phyloP scores from a whole-genome alignment of 2,329 filamentous ascomycete species.

The Seiridium unicorne region DNA sequence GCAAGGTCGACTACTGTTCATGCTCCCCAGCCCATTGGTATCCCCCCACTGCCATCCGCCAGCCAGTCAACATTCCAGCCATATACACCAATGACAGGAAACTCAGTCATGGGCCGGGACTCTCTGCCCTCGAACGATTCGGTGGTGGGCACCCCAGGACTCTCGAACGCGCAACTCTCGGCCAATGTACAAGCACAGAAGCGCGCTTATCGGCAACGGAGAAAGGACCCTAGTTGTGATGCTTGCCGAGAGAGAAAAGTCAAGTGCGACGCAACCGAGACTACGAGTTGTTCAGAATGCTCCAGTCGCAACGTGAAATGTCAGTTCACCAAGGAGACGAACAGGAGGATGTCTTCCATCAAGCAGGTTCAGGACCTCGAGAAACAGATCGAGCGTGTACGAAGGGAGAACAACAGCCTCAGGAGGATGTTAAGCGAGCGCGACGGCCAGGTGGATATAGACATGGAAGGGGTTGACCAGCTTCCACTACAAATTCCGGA shows the following conservation, averaged over 20 bases:
- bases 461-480: conserved; percentile 47
- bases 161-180: conserved; percentile 34
- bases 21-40: conserved; percentile 51
- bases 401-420: conserved; percentile 75
- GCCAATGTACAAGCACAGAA: conserved; percentile 73
- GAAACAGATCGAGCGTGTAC: conserved; percentile 79
- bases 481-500: conserved; percentile 58
- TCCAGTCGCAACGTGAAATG: conserved; percentile 95
- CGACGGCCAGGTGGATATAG: conserved; percentile 49
- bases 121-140: conserved; percentile 60
- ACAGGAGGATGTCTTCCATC: conserved; percentile 97
- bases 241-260: conserved; percentile 86
- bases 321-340: conserved; percentile 98
- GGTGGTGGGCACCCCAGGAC: conserved; percentile 52
- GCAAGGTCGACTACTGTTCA: conserved; percentile 47
- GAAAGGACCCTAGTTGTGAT: conserved; percentile 97
- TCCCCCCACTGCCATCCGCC: conserved; percentile 48
- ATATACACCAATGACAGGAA: conserved; percentile 49
- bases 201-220: conserved; percentile 86
- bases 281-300: conserved; percentile 94
- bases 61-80: conserved; percentile 46
- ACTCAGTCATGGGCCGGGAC: conserved; percentile 54
- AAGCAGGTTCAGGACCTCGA: conserved; percentile 98
- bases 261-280: conserved; percentile 95
- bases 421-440: conserved; percentile 60